Conservation (phyloP, 2,329 filamentous ascomycete species). For the Cercospora zeae-maydis region DNA sequence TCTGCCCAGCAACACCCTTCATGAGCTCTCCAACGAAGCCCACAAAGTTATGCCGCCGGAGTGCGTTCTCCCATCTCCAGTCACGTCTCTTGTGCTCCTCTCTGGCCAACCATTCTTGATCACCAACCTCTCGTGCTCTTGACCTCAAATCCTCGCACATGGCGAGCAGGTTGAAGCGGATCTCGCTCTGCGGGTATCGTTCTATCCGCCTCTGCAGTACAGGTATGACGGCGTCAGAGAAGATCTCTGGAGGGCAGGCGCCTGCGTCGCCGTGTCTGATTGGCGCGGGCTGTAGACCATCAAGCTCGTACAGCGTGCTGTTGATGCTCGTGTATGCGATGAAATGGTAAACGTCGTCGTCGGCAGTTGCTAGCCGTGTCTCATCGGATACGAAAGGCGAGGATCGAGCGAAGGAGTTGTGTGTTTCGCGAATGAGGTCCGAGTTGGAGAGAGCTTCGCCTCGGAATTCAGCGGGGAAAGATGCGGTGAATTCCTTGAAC, state of each 20-base stretch:
- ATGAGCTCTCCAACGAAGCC: slow-evolving; percentile 88
- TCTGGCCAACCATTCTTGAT: slow-evolving; percentile 69
- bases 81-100: slow-evolving; percentile 80
- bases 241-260: slow-evolving; percentile 69
- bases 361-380: slow-evolving; percentile 62
- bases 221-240: slow-evolving; percentile 77
- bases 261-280: slow-evolving; percentile 71
- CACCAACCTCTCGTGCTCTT: slow-evolving; percentile 74
- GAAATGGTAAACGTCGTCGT: slow-evolving; percentile 95
- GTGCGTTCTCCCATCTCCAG: slow-evolving; percentile 93
- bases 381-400: slow-evolving; percentile 94
- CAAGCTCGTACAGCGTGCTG: slow-evolving; percentile 83
- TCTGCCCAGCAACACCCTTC: slow-evolving; percentile 75
- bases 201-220: slow-evolving; percentile 80
- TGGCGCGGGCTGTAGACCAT: slow-evolving; percentile 87
- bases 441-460: slow-evolving; percentile 70
- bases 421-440: slow-evolving; percentile 58
- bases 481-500: slow-evolving; percentile 85
- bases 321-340: slow-evolving; percentile 86
- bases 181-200: slow-evolving; percentile 81
- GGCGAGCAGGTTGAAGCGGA: slow-evolving; percentile 91
- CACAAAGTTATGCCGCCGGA: slow-evolving; percentile 91
- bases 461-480: slow-evolving; percentile 66
- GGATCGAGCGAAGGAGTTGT: slow-evolving; percentile 85
- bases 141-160: slow-evolving; percentile 81